phyloP scores from a whole-genome alignment of 176 grass and related monocot genomes.

The Oryza glaberrima region DNA sequence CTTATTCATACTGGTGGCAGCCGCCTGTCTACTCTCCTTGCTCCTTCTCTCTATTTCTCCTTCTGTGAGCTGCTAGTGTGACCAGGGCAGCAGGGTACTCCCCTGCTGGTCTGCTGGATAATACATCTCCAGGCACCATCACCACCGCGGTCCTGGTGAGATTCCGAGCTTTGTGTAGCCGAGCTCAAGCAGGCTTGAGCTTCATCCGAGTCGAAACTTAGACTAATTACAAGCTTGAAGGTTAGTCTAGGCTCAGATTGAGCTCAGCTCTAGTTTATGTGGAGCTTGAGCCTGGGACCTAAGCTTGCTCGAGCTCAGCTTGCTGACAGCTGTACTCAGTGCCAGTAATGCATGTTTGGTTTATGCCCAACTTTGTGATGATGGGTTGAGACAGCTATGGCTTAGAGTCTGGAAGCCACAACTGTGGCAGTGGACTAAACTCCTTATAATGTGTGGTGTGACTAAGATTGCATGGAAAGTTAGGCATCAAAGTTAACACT shows the following conservation, averaged over 20 bases:
- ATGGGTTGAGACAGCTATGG: not conserved
- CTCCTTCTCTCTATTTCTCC: not conserved
- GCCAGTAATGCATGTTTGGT: not conserved
- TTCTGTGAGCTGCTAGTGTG: not conserved
- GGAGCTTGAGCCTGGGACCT: not conserved
- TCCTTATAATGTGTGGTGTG: not conserved
- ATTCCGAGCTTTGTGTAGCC: no score
- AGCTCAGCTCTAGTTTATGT: not conserved
- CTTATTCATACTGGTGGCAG: not conserved
- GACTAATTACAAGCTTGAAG: not conserved
- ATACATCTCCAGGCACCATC: not conserved
- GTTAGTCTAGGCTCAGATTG: not conserved
- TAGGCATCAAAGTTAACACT: not conserved
- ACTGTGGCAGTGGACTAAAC: not conserved
- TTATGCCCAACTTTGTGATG: not conserved
- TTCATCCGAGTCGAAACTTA: not conserved
- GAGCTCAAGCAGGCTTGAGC: not conserved
- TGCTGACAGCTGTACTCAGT: not conserved
- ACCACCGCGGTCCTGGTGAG: not conserved
- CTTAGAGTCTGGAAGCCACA: not conserved
- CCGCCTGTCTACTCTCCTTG: not conserved
- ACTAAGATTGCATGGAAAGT: not conserved
- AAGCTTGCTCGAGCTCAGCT: not conserved
- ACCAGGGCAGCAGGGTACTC: not conserved
- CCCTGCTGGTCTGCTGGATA: not conserved